Conservation (phyloP, 495 filamentous ascomycete species). For the Massariosphaeria phaeospora region DNA sequence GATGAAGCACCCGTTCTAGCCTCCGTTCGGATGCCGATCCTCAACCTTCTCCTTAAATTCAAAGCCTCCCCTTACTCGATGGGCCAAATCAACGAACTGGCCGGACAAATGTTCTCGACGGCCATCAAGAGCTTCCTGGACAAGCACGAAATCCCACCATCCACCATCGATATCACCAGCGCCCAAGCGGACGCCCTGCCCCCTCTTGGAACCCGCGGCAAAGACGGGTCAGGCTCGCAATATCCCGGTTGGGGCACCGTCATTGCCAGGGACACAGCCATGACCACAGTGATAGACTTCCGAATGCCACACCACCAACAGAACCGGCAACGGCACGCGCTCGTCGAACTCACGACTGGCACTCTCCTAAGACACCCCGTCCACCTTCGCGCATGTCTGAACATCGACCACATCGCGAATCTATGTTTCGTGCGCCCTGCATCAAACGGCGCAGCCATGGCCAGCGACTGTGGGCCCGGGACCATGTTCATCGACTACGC, state of each 20-base stretch:
- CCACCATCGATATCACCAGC: conserved; percentile 8
- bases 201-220: not conserved
- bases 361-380: not conserved
- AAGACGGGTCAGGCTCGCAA: not conserved
- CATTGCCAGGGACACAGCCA: conserved; percentile 7
- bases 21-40: not conserved
- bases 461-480: not conserved
- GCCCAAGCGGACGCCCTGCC: not conserved
- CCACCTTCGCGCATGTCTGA: conserved; percentile 7
- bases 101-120: conserved; percentile 2
- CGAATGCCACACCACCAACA: not conserved
- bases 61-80: not conserved
- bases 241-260: not conserved
- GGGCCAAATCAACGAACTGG: not conserved
- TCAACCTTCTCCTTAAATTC: not conserved
- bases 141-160: not conserved
- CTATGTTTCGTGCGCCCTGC: conserved; percentile 6
- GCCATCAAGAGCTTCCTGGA: conserved; percentile 6
- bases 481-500: conserved; percentile 5
- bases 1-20: conserved; percentile 1
- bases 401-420: conserved; percentile 3
- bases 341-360: not conserved
- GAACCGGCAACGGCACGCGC: not conserved
- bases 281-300: conserved; percentile 12
- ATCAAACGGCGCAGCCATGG: not conserved